A percentile compares a stretch with the other conserved stretches of the same genome.
phyloP scores from a whole-genome alignment of 2,329 filamentous ascomycete species.

The Xylaria sp. region DNA sequence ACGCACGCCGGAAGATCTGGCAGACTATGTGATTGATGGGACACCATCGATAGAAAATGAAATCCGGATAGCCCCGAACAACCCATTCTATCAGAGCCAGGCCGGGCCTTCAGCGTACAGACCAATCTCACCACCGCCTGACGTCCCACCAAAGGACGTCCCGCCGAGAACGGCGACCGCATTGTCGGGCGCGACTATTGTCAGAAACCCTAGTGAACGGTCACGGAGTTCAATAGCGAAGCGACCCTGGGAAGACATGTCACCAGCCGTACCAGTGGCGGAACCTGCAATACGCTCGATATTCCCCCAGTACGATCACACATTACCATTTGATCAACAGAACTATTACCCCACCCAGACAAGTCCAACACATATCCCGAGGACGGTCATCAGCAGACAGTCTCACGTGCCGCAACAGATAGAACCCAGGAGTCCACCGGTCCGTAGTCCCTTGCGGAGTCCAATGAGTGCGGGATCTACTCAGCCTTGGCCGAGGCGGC shows the following conservation, averaged over 20 bases:
- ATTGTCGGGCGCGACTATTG: conserved; percentile 62
- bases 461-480: conserved; percentile 48
- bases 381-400: conserved; percentile 71
- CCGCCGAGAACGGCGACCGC: conserved; percentile 61
- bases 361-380: conserved; percentile 71
- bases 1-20: conserved; percentile 44
- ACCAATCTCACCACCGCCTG: conserved; percentile 50
- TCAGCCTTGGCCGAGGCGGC: conserved; percentile 48
- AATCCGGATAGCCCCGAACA: conserved; percentile 42
- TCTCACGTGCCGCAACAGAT: conserved; percentile 62
- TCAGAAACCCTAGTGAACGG: conserved; percentile 59
- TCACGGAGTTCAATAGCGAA: conserved; percentile 69
- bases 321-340: conserved; percentile 72
- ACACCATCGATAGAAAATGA: conserved; percentile 38
- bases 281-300: conserved; percentile 71
- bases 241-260: conserved; percentile 55
- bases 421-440: conserved; percentile 45
- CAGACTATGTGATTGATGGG: conserved; percentile 48
- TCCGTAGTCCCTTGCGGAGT: conserved; percentile 49
- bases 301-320: conserved; percentile 78
- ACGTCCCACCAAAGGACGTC: conserved; percentile 54
- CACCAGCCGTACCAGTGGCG: conserved; percentile 41
- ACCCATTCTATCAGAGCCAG: conserved; percentile 45
- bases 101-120: conserved; percentile 43
- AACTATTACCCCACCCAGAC: conserved; percentile 75